Percentiles rank a stretch among this genome's conserved stretches.
These are phyloP conservation scores for Colletotrichum karsti DNA, from an alignment of 2,329 filamentous ascomycete genomes.

Conservation along the genomic window DNA sequence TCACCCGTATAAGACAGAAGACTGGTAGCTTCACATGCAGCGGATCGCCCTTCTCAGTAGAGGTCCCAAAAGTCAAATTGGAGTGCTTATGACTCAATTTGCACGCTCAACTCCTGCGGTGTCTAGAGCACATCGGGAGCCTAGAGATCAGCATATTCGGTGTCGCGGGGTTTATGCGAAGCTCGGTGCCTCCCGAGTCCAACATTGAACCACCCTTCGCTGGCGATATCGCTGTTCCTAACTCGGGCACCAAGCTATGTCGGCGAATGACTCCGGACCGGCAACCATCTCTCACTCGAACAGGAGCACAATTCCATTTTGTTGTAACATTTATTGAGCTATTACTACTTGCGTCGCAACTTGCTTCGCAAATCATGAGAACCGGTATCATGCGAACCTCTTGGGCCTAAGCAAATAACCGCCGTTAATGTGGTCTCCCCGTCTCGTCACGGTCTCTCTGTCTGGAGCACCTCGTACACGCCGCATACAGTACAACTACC, in stretches of 20 bases:
- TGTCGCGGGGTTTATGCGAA: not conserved
- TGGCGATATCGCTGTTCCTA: too few species aligned
- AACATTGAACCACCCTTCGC: too few species aligned
- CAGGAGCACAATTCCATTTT: not conserved
- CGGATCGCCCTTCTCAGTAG: too few species aligned
- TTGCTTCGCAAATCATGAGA: not conserved
- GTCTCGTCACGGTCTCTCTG: conserved; percentile 14
- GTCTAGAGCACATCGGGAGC: too few species aligned
- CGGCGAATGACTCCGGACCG: not conserved
- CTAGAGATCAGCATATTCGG: not conserved
- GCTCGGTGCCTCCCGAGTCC: not conserved
- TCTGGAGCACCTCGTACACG: conserved; percentile 18
- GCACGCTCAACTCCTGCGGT: too few species aligned
- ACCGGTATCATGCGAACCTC: not conserved
- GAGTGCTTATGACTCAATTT: too few species aligned
- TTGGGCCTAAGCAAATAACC: conserved; percentile 1
- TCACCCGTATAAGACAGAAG: not conserved
- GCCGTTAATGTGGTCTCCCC: conserved; percentile 1
- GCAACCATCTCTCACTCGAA: not conserved
- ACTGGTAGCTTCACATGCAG: not conserved
- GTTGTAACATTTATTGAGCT: conserved; percentile 9
- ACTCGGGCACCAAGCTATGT: not conserved
- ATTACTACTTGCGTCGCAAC: conserved; percentile 11
- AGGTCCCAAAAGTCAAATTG: too few species aligned
- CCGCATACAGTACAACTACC: conserved; percentile 21